Percentiles rank a stretch among this genome's conserved stretches.
Conservation (phyloP, 148 eudicot genomes). For the Silene latifolia region DNA sequence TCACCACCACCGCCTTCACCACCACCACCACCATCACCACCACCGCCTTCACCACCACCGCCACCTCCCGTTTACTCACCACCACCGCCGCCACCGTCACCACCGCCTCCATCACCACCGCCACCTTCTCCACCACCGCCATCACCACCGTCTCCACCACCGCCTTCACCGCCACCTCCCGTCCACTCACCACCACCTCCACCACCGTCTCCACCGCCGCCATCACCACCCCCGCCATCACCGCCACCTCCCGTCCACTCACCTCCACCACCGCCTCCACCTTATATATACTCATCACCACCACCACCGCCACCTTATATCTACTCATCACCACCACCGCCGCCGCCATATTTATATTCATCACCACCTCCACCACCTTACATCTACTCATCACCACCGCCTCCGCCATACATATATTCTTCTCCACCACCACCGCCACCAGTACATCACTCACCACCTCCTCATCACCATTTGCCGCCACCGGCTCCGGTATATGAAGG, state of each 20-base stretch:
- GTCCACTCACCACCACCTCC: neutral
- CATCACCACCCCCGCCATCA: neutral
- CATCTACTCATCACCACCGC: neutral
- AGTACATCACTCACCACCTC: conserved; percentile 29
- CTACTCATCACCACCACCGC: conserved; percentile 36
- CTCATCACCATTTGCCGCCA: conserved; percentile 25
- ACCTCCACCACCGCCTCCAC: conserved; percentile 7
- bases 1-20: neutral
- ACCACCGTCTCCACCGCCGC: neutral
- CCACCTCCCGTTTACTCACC: too few relatives aligned
- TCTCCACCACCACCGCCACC: conserved; percentile 33
- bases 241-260: neutral
- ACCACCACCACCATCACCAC: neutral
- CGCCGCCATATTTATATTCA: conserved; percentile 44
- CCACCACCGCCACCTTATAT: conserved; percentile 26
- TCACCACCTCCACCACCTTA: conserved; percentile 48
- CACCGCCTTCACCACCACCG: neutral
- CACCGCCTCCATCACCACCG: too few relatives aligned
- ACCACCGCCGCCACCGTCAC: too few relatives aligned
- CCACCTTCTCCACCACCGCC: too few relatives aligned
- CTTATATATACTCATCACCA: conserved; percentile 12
- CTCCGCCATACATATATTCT: conserved; percentile 11
- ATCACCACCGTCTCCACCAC: too few relatives aligned
- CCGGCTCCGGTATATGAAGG: conserved; percentile 48
- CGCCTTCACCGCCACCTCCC: neutral